Base-by-base conservation (phyloP, 2,329 filamentous ascomycete genomes). In the Fusarium praegraminearum region DNA sequence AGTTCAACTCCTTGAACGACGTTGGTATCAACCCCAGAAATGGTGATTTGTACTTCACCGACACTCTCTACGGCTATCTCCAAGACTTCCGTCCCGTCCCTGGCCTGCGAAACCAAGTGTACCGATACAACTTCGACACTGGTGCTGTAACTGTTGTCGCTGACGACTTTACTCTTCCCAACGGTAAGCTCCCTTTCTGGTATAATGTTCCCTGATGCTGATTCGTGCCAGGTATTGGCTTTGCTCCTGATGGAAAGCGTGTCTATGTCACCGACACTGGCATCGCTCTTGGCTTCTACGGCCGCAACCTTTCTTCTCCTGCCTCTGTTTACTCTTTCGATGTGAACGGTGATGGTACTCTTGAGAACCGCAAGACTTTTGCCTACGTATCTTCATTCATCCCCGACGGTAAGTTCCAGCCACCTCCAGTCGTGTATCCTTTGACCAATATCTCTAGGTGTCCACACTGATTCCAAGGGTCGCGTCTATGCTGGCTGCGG, bases 1-100 rank as follows among this genome's bases (percentile, higher is more conserved):
- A 84, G 41, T 90, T 90, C 78, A 88, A 84, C 75, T 89, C 87
- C 0, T 75, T 89, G 12, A 90, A 90, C 71, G 88, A 90, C 62
- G 80, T 87, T 0, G 81, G 82, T 2, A 75, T 87, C 63, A 82
- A 89, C 69, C 82, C 87, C 41, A 74, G 76, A 16, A 88, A 84
- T 55, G 82, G 83, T 32, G 84, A 87, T 24, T 75, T 90, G 16
- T 90, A 89, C 80, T 90, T 90, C 72, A 90, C 87, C 7, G 88
- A 90, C 61, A 84, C 86, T 0, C 81, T 84, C 5, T 90, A 90
- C 71, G 89, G 86, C 3, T 85, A 82, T 59, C 79, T 86, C n/a
- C 87, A 90, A 71, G 81, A 85, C 33, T 89, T 90, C 72, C 82
- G 87, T 0, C 84, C 84, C 0, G 69, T 75, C 4, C 87, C 87